Conservation (phyloP, 371 early-diverging fungal genomes). For the Rhizomucor pusillus region DNA sequence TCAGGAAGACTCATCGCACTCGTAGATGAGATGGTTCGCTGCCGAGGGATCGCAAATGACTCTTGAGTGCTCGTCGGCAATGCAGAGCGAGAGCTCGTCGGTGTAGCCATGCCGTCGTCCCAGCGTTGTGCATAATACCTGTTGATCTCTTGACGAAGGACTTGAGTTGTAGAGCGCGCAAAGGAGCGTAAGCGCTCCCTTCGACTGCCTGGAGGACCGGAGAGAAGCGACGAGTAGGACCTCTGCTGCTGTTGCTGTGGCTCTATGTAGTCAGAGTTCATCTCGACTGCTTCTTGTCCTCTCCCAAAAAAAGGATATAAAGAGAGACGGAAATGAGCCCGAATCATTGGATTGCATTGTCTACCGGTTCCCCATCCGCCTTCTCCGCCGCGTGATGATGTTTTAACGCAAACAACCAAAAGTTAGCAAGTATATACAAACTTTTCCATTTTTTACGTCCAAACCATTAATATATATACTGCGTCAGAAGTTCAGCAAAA, state of each 20-base stretch:
- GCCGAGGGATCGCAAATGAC: slow-evolving; percentile 1
- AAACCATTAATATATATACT: too few relatives aligned
- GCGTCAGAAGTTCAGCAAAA: too few relatives aligned
- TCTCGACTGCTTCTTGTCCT: too few relatives aligned
- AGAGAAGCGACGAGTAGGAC: too few relatives aligned
- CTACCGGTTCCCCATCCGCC: too few relatives aligned
- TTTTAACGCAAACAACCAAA: too few relatives aligned
- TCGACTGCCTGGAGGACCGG: slow-evolving; percentile 8
- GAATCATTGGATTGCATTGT: too few relatives aligned
- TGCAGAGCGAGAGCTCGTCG: too few relatives aligned
- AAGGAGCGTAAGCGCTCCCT: slow-evolving; percentile 28
- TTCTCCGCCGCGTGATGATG: too few relatives aligned
- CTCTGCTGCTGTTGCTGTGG: not conserved
- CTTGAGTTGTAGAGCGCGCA: slow-evolving; percentile 20
- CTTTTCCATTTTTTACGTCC: too few relatives aligned
- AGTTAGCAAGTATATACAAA: too few relatives aligned
- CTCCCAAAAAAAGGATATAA: not conserved
- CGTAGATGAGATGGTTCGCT: slow-evolving; percentile 7
- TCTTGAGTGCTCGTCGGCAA: not conserved
- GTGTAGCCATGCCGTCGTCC: not conserved
- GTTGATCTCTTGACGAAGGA: slow-evolving; percentile 28
- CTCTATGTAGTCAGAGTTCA: not conserved
- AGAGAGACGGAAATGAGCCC: not conserved
- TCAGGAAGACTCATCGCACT: not conserved
- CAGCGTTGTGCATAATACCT: slow-evolving; percentile 15